Evolutionary conservation across 1,284 basidiomycete genomes (phyloP), one percentile per base, ranked within the genome.

Genomic region (Mycena citricolor): DNA sequence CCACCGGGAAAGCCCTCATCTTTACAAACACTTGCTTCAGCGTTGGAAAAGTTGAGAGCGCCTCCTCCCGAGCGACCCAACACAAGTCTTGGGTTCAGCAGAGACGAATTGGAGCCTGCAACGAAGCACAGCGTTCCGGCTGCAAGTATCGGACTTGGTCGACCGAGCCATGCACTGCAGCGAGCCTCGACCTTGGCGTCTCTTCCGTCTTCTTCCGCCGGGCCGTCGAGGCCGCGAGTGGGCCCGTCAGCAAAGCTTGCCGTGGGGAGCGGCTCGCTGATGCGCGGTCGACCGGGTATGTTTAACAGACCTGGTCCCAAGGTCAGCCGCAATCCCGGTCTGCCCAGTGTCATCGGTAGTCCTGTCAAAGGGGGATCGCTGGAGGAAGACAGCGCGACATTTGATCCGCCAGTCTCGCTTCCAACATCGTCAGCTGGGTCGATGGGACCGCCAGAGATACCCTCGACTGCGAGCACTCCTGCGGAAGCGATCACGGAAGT

Each of bases 51-150:
- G 54, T 65, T 86, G n/a, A 70, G 71, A 26, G 74, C 73, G 57
- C 79, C 79, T 0, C 68, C 78, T 1, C 83, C 82, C 4, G 66
- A 67, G 17, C 61, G 83, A 31, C 81, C 83, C 2, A 83, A 70
- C 44, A 83, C 81, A 1, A 82, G 78, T 47, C 64, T 85, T 65
- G 83, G 81, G 21, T 83, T 85, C 56, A 74, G 74, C 56, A 57
- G 66, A 40, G 61, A 66, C 34, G 33, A 45, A 8, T 53, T 60
- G 42, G 59, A 61, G 32, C 45, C 49, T 5, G 54, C 52, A 50
- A 55, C 32, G 52, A 60, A 22, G 31, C 49, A 26, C 45, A 56
- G 49, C 48, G 41, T 19, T 38, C 45, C 47, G 39, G 43, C 54
- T 26, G 28, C 39, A 33, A 44, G 26, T 17, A 47, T 51, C 26